These are phyloP conservation scores for Gaertneriomyces semiglobifer DNA, from an alignment of 192 early-diverging fungal species.

Conservation along the genomic window DNA sequence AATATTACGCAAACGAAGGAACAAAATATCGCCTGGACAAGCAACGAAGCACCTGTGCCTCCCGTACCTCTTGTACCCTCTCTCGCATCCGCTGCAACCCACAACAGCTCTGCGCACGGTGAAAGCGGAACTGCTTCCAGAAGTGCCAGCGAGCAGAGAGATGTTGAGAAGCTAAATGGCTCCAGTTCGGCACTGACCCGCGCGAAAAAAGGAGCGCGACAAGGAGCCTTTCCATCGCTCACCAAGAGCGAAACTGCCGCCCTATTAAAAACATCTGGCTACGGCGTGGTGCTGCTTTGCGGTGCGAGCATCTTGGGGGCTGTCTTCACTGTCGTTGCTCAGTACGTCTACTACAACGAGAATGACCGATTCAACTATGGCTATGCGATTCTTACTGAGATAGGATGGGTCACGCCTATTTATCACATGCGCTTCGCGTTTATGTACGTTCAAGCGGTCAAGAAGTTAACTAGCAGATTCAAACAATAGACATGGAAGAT, in stretches of 20 bases:
- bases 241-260: neutral
- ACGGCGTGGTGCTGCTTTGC: neutral
- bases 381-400: neutral
- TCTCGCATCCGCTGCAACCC: neutral
- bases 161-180: neutral
- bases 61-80: neutral
- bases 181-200: neutral
- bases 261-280: neutral
- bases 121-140: too few relatives aligned
- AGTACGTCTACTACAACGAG: neutral
- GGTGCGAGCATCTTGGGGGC: neutral
- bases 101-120: neutral
- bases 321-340: neutral
- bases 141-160: too few relatives aligned
- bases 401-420: neutral
- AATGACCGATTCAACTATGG: neutral
- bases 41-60: too few relatives aligned
- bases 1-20: too few relatives aligned
- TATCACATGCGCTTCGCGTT: slow-evolving; percentile 1
- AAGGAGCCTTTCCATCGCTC: neutral
- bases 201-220: neutral
- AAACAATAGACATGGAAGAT: too few relatives aligned
- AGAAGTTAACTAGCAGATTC: neutral
- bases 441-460: slow-evolving; percentile 1
- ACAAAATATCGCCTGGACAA: too few relatives aligned